These are phyloP conservation scores for Blastosporella zonata DNA, from an alignment of 1,284 basidiomycete species.

Conservation along the genomic window DNA sequence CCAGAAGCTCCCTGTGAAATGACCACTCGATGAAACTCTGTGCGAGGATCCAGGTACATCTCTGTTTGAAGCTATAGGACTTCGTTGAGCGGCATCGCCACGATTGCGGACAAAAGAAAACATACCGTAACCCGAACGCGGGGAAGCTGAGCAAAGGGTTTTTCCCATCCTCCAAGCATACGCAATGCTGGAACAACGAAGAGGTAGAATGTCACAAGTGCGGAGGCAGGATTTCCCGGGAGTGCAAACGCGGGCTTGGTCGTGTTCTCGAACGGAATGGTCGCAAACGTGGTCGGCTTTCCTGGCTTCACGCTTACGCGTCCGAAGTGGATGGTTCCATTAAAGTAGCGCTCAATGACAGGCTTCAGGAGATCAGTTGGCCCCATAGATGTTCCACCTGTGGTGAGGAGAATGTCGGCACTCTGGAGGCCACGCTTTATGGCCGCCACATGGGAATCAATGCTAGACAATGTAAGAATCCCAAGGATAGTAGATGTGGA, in stretches of 20 bases:
- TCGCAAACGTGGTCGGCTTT: constrained; percentile 87
- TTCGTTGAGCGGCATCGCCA: background rate
- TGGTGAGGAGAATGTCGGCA: constrained; percentile 79
- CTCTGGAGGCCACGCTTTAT: constrained; percentile 54
- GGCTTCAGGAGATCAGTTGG: constrained; percentile 85
- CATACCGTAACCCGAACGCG: constrained; percentile 64
- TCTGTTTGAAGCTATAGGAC: constrained; percentile 46
- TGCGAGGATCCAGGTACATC: constrained; percentile 70
- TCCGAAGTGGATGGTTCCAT: constrained; percentile 79
- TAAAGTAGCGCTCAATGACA: constrained; percentile 75
- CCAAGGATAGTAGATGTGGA: constrained; percentile 1
- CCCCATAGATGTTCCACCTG: constrained; percentile 91
- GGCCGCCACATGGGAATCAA: constrained; percentile 58
- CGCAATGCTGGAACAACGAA: constrained; percentile 83
- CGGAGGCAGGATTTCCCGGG: constrained; percentile 87
- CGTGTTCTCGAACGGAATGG: constrained; percentile 45
- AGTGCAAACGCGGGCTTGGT: constrained; percentile 75
- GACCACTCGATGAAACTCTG: constrained; percentile 80
- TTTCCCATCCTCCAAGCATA: constrained; percentile 66
- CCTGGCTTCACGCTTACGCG: constrained; percentile 70
- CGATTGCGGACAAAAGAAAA: constrained; percentile 10
- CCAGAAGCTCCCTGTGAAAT: constrained; percentile 45
- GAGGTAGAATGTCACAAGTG: constrained; percentile 84
- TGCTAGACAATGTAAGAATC: constrained; percentile 33
- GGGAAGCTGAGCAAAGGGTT: constrained; percentile 56